Conservation (phyloP, 192 early-diverging fungal species). For the Linnemannia zychae region DNA sequence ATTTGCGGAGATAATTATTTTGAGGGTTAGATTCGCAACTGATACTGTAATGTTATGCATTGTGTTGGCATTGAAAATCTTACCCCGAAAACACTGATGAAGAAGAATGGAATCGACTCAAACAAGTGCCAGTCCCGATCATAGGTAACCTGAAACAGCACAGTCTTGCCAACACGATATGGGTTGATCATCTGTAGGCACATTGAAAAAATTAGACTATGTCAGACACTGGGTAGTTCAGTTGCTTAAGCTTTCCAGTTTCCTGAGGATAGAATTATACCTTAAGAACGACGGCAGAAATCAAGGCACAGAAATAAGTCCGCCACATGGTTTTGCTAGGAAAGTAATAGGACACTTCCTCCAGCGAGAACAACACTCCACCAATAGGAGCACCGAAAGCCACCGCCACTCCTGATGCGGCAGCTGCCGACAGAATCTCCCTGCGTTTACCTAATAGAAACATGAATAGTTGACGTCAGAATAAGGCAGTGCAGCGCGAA, state of each 20-base stretch:
- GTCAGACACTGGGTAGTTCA: background rate
- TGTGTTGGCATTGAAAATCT: background rate
- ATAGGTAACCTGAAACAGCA: slow-evolving; percentile 90
- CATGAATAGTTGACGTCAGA: background rate
- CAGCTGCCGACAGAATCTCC: slow-evolving; percentile 93
- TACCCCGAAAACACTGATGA: slow-evolving; percentile 88
- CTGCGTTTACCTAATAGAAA: slow-evolving; percentile 76
- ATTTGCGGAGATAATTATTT: background rate
- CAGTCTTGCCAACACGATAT: slow-evolving; percentile 86
- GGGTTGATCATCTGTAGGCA: slow-evolving; percentile 78
- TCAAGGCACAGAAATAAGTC: slow-evolving; percentile 93
- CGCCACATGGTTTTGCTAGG: slow-evolving; percentile 96
- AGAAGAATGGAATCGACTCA: slow-evolving; percentile 88
- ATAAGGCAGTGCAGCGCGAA: background rate
- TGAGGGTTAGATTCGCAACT: background rate
- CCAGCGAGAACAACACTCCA: slow-evolving; percentile 94
- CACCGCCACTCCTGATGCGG: slow-evolving; percentile 93
- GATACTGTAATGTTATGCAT: background rate
- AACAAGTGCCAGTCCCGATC: slow-evolving; percentile 93
- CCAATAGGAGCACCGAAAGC: slow-evolving; percentile 98
- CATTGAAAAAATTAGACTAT: background rate
- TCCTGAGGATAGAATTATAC: background rate
- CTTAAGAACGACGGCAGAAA: slow-evolving; percentile 81
- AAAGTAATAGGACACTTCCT: slow-evolving; percentile 94
- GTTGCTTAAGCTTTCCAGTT: background rate